These are phyloP conservation scores for Lentinus tigrinus DNA, from an alignment of 768 basidiomycete species.

Conservation along the genomic window DNA sequence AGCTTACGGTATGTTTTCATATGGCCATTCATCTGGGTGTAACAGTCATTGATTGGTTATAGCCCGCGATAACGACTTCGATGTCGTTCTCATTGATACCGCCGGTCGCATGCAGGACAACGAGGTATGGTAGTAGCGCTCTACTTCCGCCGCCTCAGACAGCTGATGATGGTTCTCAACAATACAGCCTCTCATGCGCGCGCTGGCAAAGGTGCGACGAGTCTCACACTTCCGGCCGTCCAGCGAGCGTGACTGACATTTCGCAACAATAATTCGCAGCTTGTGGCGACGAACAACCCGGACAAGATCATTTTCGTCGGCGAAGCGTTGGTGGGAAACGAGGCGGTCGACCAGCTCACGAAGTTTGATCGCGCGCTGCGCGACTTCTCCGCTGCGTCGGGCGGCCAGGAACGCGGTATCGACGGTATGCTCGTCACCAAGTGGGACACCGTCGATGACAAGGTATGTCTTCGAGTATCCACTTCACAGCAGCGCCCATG, in stretches of 20 bases:
- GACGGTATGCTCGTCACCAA: constrained; percentile 99
- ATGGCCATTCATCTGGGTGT: neutral
- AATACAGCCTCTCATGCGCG: constrained; percentile 88
- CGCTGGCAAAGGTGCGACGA: constrained; percentile 79
- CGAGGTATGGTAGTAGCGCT: constrained; percentile 54
- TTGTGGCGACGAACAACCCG: constrained; percentile 90
- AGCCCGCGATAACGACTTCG: constrained; percentile 90
- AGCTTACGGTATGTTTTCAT: constrained; percentile 60
- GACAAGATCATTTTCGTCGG: constrained; percentile 99
- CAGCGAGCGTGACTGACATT: neutral
- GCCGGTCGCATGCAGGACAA: constrained; percentile 99
- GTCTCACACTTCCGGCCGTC: neutral
- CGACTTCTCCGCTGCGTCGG: constrained; percentile 81
- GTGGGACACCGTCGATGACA: constrained; percentile 98
- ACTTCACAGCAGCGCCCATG: neutral
- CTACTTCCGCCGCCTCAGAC: neutral
- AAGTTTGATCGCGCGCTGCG: constrained; percentile 95
- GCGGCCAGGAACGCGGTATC: constrained; percentile 82
- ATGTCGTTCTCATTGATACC: constrained; percentile 96
- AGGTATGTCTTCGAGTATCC: constrained; percentile 49
- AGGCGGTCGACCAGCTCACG: constrained; percentile 95
- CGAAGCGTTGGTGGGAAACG: constrained; percentile 97
- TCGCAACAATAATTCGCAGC: constrained; percentile 39
- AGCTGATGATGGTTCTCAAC: neutral
- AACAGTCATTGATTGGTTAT: constrained; percentile 5